phyloP scores from a whole-genome alignment of 2,329 filamentous ascomycete species.

The Aspergillus phoenicis region DNA sequence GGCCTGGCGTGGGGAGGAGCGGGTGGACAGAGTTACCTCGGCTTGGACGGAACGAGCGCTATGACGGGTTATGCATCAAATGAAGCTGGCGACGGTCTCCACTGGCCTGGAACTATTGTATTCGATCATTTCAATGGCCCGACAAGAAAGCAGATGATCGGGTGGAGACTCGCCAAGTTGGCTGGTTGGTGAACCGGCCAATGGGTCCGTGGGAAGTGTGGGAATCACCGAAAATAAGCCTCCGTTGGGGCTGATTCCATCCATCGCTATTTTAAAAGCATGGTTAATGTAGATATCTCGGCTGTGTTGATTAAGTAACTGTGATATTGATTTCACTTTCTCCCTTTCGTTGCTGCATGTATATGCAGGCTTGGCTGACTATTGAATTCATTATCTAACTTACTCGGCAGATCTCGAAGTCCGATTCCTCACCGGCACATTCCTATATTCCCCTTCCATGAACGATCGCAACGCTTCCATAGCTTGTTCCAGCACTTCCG shows the following conservation, averaged over 20 bases:
- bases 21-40: neutral
- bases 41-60: neutral
- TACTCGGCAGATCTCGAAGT: neutral
- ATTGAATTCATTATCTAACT: no score
- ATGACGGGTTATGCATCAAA: neutral
- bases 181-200: neutral
- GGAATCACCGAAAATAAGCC: neutral
- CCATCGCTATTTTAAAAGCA: no score
- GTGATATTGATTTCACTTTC: no score
- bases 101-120: neutral
- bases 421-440: slow-evolving; percentile 36
- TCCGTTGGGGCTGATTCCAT: neutral
- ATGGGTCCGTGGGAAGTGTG: neutral
- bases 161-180: neutral
- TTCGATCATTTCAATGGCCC: neutral
- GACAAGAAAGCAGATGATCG: neutral
- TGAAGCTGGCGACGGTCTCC: neutral
- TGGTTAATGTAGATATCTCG: no score
- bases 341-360: no score
- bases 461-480: slow-evolving; percentile 58
- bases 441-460: slow-evolving; percentile 56
- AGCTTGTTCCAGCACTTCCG: slow-evolving; percentile 65
- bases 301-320: no score
- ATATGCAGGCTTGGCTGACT: no score
- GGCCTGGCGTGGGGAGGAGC: no score